phyloP scores from a whole-genome alignment of 495 filamentous ascomycete genomes.

The Aspergillus incahuasiensis region DNA sequence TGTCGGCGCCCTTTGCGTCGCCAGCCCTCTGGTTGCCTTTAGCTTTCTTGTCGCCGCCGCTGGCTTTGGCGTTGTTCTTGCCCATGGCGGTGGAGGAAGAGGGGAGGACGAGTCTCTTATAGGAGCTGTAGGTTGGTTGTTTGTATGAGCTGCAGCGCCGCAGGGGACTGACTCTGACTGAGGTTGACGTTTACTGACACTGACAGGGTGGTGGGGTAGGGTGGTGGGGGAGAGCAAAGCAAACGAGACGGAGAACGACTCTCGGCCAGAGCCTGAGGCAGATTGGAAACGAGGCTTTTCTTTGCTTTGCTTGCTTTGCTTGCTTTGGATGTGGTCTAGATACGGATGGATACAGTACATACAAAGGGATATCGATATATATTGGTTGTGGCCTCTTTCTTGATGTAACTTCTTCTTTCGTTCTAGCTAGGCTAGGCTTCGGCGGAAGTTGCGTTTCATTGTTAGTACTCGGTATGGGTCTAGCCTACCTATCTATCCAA shows the following conservation, averaged over 20 bases:
- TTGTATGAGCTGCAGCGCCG: neutral
- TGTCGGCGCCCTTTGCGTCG: conserved; percentile 32
- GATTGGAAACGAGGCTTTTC: neutral
- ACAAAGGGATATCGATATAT: too few species aligned
- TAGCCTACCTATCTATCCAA: too few species aligned
- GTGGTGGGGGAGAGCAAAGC: neutral
- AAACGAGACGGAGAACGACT: neutral
- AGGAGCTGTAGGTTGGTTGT: neutral
- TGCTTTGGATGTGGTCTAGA: too few species aligned
- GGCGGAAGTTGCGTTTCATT: too few species aligned
- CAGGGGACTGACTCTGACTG: too few species aligned
- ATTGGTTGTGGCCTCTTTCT: too few species aligned
- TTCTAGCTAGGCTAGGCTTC: too few species aligned
- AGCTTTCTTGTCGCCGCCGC: conserved; percentile 43
- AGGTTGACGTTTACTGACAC: neutral
- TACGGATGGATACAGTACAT: too few species aligned
- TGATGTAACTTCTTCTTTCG: too few species aligned
- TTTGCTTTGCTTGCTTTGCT: too few species aligned
- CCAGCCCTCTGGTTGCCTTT: conserved; percentile 36
- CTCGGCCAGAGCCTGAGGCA: neutral
- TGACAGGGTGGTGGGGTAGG: neutral
- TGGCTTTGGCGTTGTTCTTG: conserved; percentile 48
- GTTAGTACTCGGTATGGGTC: too few species aligned
- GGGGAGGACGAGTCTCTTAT: neutral
- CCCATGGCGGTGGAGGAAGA: neutral